Evolutionary conservation across 305 asterid species (phyloP), one percentile per base, ranked within the genome.

Genomic region (Fraxinus xanthoxyloides): DNA sequence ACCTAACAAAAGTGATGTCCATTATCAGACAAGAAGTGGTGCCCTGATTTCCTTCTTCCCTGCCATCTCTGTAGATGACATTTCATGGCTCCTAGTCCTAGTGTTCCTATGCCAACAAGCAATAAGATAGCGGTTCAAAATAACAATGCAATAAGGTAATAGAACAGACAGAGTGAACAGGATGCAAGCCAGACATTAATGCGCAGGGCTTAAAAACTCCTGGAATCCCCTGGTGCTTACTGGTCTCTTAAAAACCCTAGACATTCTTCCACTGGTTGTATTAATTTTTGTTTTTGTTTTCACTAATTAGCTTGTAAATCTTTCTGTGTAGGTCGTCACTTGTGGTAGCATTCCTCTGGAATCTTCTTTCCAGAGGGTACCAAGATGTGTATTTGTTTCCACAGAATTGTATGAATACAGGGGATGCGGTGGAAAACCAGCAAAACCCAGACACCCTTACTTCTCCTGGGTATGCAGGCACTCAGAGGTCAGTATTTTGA

Each of bases 321-420:
- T 31, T 79, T 86, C 73, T 73, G 28, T 81, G 76, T 77, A 93
- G 97, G 93, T 93, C 40, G 97, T 93, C 81, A 93, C 97, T 40
- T 93, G 97, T 85, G 97, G 97, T 38, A 90, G 94, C 84, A 85
- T 91, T 84, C 95, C 97, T 70, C 93, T 93, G 38, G 97, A 92
- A 84, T 86, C 97, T 51, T 91, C 97, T 31, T 93, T 91, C 83
- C 95, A 91, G 85, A 89, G 85, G 87, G 84, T 91, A 79, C 87
- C 92, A 28, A 89, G 97, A 89, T 92, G 97, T 72, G 91, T 92
- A 21, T 93, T 89, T 79, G 92, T 79, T 15, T 91, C 98, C 81
- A 86, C 97, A 23, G 97, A 92, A 83, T 85, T 93, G 81, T 87
- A 88, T 48, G 95, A 93, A 83, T 93, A 91, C 86, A 84, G 91